phyloP scores from a whole-genome alignment of 108 stramenopile genomes.

The Chaetoceros muelleri region DNA sequence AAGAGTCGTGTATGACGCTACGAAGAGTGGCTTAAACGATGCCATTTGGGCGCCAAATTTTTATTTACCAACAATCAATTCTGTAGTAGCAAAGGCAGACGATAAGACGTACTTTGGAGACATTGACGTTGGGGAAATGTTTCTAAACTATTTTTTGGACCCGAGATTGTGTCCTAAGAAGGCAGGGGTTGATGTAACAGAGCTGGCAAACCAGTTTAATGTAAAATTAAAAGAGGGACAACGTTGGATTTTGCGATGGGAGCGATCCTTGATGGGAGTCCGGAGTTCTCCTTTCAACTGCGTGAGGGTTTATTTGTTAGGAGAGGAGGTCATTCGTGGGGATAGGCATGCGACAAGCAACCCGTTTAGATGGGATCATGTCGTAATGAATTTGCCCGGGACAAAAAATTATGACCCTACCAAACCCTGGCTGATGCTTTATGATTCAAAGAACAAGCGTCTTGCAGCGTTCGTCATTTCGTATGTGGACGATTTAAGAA shows the following conservation, averaged over 20 bases:
- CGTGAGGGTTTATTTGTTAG: constrained; percentile 4
- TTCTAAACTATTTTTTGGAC: constrained; percentile 24
- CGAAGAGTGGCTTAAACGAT: constrained; percentile 18
- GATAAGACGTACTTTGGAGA: constrained; percentile 15
- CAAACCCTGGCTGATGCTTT: constrained; percentile 14
- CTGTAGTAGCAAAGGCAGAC: background rate
- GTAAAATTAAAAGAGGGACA: constrained; percentile 2
- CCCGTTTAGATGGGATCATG: constrained; percentile 14
- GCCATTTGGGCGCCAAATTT: constrained; percentile 26
- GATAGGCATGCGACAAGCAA: constrained; percentile 10
- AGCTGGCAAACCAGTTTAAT: background rate
- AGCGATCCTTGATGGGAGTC: constrained; percentile 18
- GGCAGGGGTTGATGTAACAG: constrained; percentile 22
- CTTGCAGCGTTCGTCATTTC: constrained; percentile 7
- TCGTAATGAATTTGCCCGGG: constrained; percentile 33
- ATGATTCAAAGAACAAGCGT: constrained; percentile 7
- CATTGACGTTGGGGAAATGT: constrained; percentile 34
- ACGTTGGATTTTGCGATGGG: constrained; percentile 14
- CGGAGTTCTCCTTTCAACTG: constrained; percentile 15
- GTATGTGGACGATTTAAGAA: constrained; percentile 21
- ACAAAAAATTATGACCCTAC: constrained; percentile 7
- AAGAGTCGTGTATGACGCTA: constrained; percentile 24
- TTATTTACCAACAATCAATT: constrained; percentile 16
- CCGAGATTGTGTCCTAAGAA: background rate
- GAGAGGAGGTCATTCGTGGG: constrained; percentile 13